Conservation (phyloP, 2,329 filamentous ascomycete genomes). For the Fusarium nisikadoi region DNA sequence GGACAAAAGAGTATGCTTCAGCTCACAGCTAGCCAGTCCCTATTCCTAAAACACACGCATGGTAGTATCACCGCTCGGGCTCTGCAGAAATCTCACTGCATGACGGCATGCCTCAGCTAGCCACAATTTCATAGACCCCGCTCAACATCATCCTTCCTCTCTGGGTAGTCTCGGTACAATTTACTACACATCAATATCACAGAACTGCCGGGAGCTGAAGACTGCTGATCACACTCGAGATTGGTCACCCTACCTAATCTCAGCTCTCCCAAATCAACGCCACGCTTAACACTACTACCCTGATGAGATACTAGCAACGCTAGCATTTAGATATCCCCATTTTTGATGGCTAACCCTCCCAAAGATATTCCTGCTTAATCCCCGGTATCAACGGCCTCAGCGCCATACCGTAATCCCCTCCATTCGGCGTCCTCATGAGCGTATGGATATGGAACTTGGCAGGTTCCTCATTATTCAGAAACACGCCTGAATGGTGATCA, state of each 20-base stretch:
- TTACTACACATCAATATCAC: background rate
- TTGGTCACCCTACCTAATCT: background rate
- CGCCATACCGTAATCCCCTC: slow-evolving; percentile 77
- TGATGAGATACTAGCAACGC: rapidly evolving
- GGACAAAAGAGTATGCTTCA: background rate
- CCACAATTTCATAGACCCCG: background rate
- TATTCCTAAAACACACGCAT: rapidly evolving
- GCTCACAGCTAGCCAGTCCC: background rate
- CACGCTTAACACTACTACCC: rapidly evolving
- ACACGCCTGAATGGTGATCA: slow-evolving; percentile 83
- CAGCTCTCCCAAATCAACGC: too few species aligned
- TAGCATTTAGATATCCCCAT: rapidly evolving
- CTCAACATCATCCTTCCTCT: rapidly evolving
- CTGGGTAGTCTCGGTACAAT: rapidly evolving
- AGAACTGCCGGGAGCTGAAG: rapidly evolving
- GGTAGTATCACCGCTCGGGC: background rate
- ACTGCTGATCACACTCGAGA: rapidly evolving
- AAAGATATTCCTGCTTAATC: slow-evolving; percentile 41
- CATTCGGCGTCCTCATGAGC: slow-evolving; percentile 76
- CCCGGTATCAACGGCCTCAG: slow-evolving; percentile 53
- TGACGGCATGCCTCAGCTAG: background rate
- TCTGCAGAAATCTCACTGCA: background rate
- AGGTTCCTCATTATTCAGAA: slow-evolving; percentile 77
- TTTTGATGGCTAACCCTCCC: slow-evolving; percentile 12
- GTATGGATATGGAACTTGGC: slow-evolving; percentile 86